A percentile compares a stretch with the other conserved stretches of the same genome.
These are phyloP conservation scores for Urochloa ruziziensis DNA, from an alignment of 176 grass and related monocot genomes.

Conservation along the genomic window DNA sequence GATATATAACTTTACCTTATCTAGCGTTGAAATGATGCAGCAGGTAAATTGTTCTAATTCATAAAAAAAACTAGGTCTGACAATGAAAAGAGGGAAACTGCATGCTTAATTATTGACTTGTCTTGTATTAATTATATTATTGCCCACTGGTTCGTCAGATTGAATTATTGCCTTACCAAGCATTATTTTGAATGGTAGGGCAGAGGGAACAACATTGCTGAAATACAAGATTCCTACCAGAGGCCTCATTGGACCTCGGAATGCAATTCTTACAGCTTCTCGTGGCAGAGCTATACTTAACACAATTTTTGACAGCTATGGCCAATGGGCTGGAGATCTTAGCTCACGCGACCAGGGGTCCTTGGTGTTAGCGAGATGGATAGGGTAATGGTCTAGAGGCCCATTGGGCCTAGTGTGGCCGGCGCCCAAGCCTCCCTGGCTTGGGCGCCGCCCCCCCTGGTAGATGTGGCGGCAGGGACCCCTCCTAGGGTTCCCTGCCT, in stretches of 20 bases:
- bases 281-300: slow-evolving; percentile 82
- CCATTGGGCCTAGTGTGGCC: no score
- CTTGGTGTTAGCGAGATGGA: no score
- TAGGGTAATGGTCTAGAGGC: no score
- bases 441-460: no score
- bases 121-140: slow-evolving; percentile 3
- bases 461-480: no score
- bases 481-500: no score
- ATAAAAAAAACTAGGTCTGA: neutral
- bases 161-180: slow-evolving; percentile 13
- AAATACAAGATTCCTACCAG: slow-evolving; percentile 98
- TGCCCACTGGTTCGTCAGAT: slow-evolving; percentile 1
- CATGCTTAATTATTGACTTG: neutral
- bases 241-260: slow-evolving; percentile 91
- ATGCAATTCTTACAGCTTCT: slow-evolving; percentile 91
- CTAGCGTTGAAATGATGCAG: neutral
- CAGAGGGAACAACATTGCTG: slow-evolving; percentile 74
- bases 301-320: slow-evolving; percentile 93
- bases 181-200: slow-evolving; percentile 46
- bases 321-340: slow-evolving; percentile 78
- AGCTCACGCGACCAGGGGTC: slow-evolving; percentile 80
- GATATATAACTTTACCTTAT: neutral
- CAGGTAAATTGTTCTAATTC: neutral
- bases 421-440: no score
- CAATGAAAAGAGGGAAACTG: no score